These are phyloP conservation scores for Sporothrix phasma DNA, from an alignment of 2,329 filamentous ascomycete species.

Conservation along the genomic window DNA sequence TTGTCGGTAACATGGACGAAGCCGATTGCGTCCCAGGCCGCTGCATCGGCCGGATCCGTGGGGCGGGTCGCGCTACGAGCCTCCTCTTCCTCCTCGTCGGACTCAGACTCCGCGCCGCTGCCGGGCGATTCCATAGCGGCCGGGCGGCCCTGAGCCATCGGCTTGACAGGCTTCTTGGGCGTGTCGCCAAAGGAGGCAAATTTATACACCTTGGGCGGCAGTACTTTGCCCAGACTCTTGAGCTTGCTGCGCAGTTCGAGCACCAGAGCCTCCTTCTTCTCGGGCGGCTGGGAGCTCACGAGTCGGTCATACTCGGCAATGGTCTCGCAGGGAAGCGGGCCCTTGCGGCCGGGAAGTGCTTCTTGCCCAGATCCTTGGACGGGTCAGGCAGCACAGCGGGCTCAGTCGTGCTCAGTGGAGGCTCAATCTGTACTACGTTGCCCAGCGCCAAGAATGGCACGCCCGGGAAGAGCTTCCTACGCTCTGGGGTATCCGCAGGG, in stretches of 20 bases:
- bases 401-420: slow-evolving; percentile 14
- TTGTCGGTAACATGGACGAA: slow-evolving; percentile 38
- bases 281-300: slow-evolving; percentile 12
- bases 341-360: slow-evolving; percentile 17
- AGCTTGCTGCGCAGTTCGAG: slow-evolving; percentile 18
- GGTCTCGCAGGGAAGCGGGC: slow-evolving; percentile 17
- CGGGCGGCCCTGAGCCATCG: not conserved
- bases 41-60: slow-evolving; percentile 35
- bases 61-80: slow-evolving; percentile 37
- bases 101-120: slow-evolving; percentile 15
- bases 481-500: slow-evolving; percentile 16
- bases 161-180: slow-evolving; percentile 4
- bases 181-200: slow-evolving; percentile 16
- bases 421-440: slow-evolving; percentile 16
- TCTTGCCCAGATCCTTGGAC: slow-evolving; percentile 18
- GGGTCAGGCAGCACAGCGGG: slow-evolving; percentile 19
- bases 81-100: slow-evolving; percentile 17
- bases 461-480: slow-evolving; percentile 16
- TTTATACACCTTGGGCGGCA: slow-evolving; percentile 20
- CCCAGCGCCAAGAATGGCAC: slow-evolving; percentile 16
- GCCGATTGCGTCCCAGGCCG: slow-evolving; percentile 44
- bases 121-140: slow-evolving; percentile 13
- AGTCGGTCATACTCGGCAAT: slow-evolving; percentile 19
- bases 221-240: slow-evolving; percentile 17
- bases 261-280: slow-evolving; percentile 17